phyloP scores from a whole-genome alignment of 2,329 filamentous ascomycete genomes.

The Xylariaceae sp. region DNA sequence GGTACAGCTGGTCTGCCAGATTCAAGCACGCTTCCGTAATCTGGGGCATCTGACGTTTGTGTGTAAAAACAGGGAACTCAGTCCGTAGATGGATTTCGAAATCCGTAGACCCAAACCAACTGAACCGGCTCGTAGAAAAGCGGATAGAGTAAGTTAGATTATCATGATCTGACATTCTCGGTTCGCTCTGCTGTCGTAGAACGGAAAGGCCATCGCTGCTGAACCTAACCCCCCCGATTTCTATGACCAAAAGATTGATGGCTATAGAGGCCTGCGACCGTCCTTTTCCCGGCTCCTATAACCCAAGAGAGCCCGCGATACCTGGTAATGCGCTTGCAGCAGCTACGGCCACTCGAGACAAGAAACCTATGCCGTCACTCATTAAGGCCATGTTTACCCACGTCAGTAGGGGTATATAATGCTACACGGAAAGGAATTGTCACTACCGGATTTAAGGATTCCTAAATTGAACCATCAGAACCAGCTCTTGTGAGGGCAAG shows the following conservation, averaged over 20 bases:
- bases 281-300: constrained; percentile 8
- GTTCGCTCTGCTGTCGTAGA: constrained; percentile 47
- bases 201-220: constrained; percentile 42
- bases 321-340: background rate
- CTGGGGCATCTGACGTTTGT: constrained; percentile 53
- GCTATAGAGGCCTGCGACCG: constrained; percentile 22
- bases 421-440: no score
- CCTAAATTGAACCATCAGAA: no score
- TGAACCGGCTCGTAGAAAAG: constrained; percentile 44
- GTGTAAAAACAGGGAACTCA: constrained; percentile 46
- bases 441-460: no score
- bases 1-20: constrained; percentile 43
- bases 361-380: no score
- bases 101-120: constrained; percentile 41
- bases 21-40: constrained; percentile 46
- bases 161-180: constrained; percentile 39
- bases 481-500: no score
- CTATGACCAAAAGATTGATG: constrained; percentile 29
- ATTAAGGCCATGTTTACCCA: no score
- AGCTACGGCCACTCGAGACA: background rate
- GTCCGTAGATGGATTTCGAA: constrained; percentile 38
- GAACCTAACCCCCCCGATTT: constrained; percentile 23
- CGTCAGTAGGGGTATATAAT: no score
- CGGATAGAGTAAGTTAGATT: constrained; percentile 44
- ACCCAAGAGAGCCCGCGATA: background rate